Evolutionary conservation across 202 grass and related monocot species (phyloP), one percentile per base, ranked within the genome.

Genomic region (Miscanthus sacchariflorus): DNA sequence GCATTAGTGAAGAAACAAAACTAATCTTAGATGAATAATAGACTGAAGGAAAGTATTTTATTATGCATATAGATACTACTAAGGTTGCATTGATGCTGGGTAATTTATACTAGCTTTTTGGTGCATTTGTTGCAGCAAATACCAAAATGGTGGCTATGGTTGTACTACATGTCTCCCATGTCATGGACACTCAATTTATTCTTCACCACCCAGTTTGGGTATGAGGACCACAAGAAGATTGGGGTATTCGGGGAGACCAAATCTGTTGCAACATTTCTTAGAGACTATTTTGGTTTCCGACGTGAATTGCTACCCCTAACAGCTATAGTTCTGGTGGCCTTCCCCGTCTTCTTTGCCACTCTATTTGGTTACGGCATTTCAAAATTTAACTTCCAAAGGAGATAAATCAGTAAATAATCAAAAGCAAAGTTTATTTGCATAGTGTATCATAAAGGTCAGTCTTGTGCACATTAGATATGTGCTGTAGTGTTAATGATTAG

Each of bases 121-220:
- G 46, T 81, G 65, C 4, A 44, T 90, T 19, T 54, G 58, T 30
- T 87, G 83, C 86, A 92, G 93, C 70, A 87, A 89, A 93, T 95
- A 79, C 93, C 93, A 7, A 85, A 70, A 76, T 95, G 91, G 93
- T 95, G 93, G 93, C 52, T 90, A 72, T 95, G 93, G 93, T 21
- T 93, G 13, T 93, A 95, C 67, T 95, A 93, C 76, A 69, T 82
- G 0, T 83, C 83, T 15, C 93, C 93, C 7, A 45, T 88, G 66
- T 87, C 89, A 2, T 95, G 93, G 91, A 77, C 89, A 19, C 70
- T 95, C 12, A 82, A 90, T 74, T 78, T 92, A 48, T 85, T 93
- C 45, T 74, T 95, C 80, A 93, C 91, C 4, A 86, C 91, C 45
- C 93, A 95, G 25, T 91, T 91, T 17, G 93, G 91, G 24, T 82